Evolutionary conservation across 2,329 filamentous ascomycete species (phyloP).

Genomic region (Cryphonectria carpinicola): DNA sequence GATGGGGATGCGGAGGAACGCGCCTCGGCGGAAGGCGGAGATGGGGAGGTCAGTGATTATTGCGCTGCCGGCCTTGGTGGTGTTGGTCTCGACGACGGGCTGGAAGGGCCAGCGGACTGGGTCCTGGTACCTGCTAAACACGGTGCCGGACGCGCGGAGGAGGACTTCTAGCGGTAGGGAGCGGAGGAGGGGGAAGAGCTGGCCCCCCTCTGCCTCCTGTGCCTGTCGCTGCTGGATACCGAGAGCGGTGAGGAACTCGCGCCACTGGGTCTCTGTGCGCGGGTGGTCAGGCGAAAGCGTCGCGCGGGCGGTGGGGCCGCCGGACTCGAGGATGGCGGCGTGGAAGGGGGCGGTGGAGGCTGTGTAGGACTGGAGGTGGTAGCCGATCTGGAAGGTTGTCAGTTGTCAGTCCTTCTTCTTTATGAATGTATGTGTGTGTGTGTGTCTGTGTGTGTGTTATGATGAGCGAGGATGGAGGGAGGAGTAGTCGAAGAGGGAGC

Average conservation of each 20-base stretch:
- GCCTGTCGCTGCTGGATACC: constrained; percentile 42
- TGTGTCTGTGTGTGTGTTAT: too few species aligned
- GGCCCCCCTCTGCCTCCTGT: constrained; percentile 45
- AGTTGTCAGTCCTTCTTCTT: constrained; percentile 14
- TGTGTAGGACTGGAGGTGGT: constrained; percentile 61
- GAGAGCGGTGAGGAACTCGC: constrained; percentile 56
- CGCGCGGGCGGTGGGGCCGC: constrained; percentile 58
- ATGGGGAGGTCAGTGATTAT: constrained; percentile 63
- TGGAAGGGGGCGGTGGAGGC: constrained; percentile 51
- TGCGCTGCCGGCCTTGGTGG: constrained; percentile 35
- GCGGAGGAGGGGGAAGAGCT: constrained; percentile 56
- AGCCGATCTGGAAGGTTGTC: constrained; percentile 58
- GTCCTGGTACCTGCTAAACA: constrained; percentile 49
- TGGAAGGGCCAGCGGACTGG: constrained; percentile 67
- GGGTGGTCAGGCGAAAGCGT: constrained; percentile 58
- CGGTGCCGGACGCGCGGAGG: constrained; percentile 44
- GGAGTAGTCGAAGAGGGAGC: too few species aligned
- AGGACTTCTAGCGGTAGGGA: constrained; percentile 45
- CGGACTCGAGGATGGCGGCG: constrained; percentile 61
- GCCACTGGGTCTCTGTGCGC: constrained; percentile 59
- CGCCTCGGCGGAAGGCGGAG: constrained; percentile 57
- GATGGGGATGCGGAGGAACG: constrained; percentile 62
- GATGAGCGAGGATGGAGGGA: background rate
- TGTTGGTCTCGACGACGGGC: constrained; percentile 61
- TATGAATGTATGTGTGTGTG: too few species aligned